Conservation (phyloP, 2,329 filamentous ascomycete genomes). For the Trichoderma hamatum region DNA sequence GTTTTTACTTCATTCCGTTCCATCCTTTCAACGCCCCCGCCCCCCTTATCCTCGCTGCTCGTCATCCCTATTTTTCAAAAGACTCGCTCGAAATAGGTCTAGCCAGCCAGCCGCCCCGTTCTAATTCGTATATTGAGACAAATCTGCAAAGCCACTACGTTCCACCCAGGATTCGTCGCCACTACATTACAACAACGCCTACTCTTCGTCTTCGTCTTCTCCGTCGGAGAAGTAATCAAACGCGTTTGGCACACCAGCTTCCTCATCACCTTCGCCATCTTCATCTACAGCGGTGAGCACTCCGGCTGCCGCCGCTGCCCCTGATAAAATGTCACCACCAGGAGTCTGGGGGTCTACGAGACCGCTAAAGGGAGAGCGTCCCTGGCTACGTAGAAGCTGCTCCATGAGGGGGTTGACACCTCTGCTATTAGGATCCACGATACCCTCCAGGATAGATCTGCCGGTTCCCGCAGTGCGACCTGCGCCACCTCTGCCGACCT, state of each 20-base stretch:
- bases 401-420: constrained; percentile 44
- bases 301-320: constrained; percentile 73
- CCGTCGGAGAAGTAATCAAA: constrained; percentile 80
- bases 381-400: constrained; percentile 48
- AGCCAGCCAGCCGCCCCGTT: constrained; percentile 3
- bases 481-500: constrained; percentile 34
- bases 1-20: neutral
- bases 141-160: neutral
- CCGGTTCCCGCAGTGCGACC: constrained; percentile 40
- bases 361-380: constrained; percentile 41
- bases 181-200: constrained; percentile 12
- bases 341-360: constrained; percentile 37
- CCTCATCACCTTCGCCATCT: constrained; percentile 72
- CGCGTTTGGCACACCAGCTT: constrained; percentile 69
- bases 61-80: neutral
- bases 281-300: constrained; percentile 89
- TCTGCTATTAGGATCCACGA: constrained; percentile 40
- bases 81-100: neutral
- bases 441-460: constrained; percentile 43
- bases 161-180: neutral
- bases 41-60: constrained; percentile 23
- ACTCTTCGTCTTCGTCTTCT: constrained; percentile 48
- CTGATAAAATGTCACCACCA: constrained; percentile 44
- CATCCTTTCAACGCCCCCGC: neutral
- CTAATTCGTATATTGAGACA: constrained; percentile 24